Evolutionary conservation across 495 filamentous ascomycete species (phyloP), one percentile per base, ranked within the genome.

Genomic region (Lasiosphaeriaceae sp.): DNA sequence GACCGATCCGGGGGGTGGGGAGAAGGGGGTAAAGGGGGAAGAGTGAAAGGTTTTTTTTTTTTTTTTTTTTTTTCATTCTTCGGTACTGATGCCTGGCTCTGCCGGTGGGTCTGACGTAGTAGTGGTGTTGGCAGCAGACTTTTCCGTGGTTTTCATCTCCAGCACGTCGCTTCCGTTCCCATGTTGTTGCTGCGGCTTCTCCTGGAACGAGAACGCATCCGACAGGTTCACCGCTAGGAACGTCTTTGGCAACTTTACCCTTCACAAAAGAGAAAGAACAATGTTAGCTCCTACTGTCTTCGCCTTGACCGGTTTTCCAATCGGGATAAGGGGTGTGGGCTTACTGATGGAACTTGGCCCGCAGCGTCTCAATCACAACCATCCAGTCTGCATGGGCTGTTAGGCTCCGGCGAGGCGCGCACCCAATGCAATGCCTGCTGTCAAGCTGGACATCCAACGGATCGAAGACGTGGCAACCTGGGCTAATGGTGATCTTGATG

Each of bases 381-480:
- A 92, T 96, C 95, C 95, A 98, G 67, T 97, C 90, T 20, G 82
- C 79, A 70, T 98, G 94, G n/a, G 87, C 83, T 14, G 92, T 97
- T 59, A 98, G 71, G 68, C 90, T 96, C 54, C 94, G 80, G 58
- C 90, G 81, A 16, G 90, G 91, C 19, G 92, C 90, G 66, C 89
- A 95, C 7, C 92, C 90, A 63, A 98, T 97, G 61, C 89, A 90
- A 69, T 98, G 94, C 61, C 92, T 89, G 60, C 88, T 91, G 71
- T 98, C 94, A 11, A 98, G 83, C 72, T 95, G 91, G 66, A 97
- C 91, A 69, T 98, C 92, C 23, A 98, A 76, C 2, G 92, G 93
- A 69, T 97, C 95, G 67, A 90, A 96, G 14, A 91, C 89, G 73
- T 98, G 94, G 60, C 93, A 97, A 20, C 94, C 94, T 11, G 95